Evolutionary conservation across 2,329 filamentous ascomycete species (phyloP).

Genomic region (Colletotrichum sp.): DNA sequence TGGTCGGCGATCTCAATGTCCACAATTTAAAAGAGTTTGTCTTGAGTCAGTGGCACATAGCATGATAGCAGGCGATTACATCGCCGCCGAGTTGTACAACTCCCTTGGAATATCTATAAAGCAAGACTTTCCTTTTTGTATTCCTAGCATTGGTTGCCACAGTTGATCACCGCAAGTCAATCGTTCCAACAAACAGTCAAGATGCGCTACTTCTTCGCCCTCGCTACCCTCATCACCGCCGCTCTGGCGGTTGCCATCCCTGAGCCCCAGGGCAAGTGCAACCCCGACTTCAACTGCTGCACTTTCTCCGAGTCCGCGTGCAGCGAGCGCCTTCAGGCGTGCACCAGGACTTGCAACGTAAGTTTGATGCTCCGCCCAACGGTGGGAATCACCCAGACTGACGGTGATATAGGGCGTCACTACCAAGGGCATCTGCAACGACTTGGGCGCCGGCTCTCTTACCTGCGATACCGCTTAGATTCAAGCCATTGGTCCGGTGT

Average conservation of each 20-base stretch:
- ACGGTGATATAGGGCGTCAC: background rate
- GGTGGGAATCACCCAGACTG: background rate
- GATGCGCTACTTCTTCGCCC: background rate
- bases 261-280: background rate
- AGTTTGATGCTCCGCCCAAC: background rate
- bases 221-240: background rate
- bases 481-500: background rate
- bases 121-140: background rate
- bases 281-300: background rate
- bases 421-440: background rate
- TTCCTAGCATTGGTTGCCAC: rapidly evolving
- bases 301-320: background rate
- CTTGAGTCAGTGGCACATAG: background rate
- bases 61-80: background rate
- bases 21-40: background rate
- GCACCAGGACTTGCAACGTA: background rate
- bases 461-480: background rate
- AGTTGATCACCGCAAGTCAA: background rate
- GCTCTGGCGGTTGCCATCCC: background rate
- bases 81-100: background rate
- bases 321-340: background rate
- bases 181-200: background rate
- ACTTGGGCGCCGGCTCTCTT: background rate
- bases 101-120: background rate
- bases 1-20: background rate